Percentiles rank a stretch among this genome's conserved stretches.
These are phyloP conservation scores for Helianthus tuberosus DNA, from an alignment of 129 eudicot genomes.

Conservation along the genomic window DNA sequence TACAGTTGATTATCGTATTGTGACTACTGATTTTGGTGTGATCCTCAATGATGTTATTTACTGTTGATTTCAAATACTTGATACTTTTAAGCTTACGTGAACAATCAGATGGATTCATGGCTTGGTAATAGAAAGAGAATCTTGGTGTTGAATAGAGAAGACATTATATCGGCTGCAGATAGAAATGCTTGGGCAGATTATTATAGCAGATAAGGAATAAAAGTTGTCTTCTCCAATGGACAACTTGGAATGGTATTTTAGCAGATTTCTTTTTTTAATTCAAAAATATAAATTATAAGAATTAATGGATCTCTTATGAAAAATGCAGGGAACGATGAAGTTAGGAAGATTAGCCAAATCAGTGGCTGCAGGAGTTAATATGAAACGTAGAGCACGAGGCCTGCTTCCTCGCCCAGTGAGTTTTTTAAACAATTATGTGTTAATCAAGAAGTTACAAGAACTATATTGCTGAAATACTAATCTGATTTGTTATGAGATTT, in stretches of 20 bases:
- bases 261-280: not conserved
- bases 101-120: slow-evolving; percentile 88
- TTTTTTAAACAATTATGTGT: no score
- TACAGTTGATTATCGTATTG: not conserved
- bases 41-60: no score
- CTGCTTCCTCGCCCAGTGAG: no score
- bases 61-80: not conserved
- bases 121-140: slow-evolving; percentile 88
- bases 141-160: slow-evolving; percentile 91
- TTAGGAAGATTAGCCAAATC: no score
- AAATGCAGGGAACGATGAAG: no score
- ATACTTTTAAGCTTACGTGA: slow-evolving; percentile 16
- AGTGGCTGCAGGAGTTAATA: no score
- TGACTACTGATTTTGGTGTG: no score
- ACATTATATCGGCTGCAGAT: slow-evolving; percentile 93
- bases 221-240: slow-evolving; percentile 87
- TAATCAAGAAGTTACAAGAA: no score
- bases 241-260: slow-evolving; percentile 83
- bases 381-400: no score
- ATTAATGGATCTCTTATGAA: no score
- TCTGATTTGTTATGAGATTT: not conserved
- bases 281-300: no score
- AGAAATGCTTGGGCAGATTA: slow-evolving; percentile 95
- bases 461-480: not conserved
- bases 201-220: slow-evolving; percentile 76